Conservation (phyloP, 192 early-diverging fungal species). For the Gryganskiella cystojenkinii region DNA sequence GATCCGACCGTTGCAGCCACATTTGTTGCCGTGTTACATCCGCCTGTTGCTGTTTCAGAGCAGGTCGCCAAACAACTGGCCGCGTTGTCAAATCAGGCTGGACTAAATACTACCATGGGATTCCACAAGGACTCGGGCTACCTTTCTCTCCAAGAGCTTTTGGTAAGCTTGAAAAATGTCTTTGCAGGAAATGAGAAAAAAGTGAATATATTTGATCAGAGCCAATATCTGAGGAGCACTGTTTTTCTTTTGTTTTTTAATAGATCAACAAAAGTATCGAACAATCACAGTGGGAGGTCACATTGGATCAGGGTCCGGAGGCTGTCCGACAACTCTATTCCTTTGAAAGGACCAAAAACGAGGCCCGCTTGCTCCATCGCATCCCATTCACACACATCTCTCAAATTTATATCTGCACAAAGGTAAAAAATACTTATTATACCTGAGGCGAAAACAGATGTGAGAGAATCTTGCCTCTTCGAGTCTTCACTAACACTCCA, state of each 20-base stretch:
- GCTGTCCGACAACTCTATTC: conserved; percentile 37
- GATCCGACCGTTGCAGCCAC: conserved; percentile 30
- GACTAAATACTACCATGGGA: conserved; percentile 45
- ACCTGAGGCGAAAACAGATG: background rate
- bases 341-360: conserved; percentile 46
- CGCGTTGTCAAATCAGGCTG: conserved; percentile 40
- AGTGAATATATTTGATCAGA: background rate
- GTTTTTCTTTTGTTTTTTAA: background rate
- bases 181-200: no score
- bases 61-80: conserved; percentile 47
- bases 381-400: conserved; percentile 44
- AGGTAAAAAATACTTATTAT: conserved; percentile 5
- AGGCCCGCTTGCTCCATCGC: conserved; percentile 35
- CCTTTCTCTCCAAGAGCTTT: conserved; percentile 39
- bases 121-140: conserved; percentile 33
- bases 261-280: conserved; percentile 28
- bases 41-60: conserved; percentile 48
- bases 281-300: conserved; percentile 39
- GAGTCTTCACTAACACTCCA: background rate
- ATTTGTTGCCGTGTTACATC: conserved; percentile 45
- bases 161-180: conserved; percentile 17
- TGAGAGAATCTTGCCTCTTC: background rate
- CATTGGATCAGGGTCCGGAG: conserved; percentile 29
- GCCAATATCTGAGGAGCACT: background rate
- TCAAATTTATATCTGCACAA: conserved; percentile 45